These are phyloP conservation scores for Agaricus sinodeliciosus DNA, from an alignment of 768 basidiomycete genomes.

Conservation along the genomic window DNA sequence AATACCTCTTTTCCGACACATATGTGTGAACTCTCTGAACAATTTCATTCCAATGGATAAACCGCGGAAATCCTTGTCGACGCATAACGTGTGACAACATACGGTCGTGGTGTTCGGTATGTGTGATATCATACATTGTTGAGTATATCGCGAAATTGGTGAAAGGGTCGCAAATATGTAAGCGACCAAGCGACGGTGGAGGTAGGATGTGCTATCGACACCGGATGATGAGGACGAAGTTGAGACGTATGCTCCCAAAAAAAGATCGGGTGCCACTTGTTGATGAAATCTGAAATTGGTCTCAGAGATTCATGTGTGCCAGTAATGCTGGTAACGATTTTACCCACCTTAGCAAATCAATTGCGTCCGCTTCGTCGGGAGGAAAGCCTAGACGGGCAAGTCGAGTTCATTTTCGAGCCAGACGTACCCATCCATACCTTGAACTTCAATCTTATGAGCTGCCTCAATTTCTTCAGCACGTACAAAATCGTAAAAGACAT, in stretches of 20 bases:
- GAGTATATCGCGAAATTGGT: background rate
- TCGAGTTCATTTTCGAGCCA: too few species aligned
- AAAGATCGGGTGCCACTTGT: constrained; percentile 1
- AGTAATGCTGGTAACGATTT: too few species aligned
- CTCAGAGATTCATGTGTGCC: too few species aligned
- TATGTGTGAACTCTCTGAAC: background rate
- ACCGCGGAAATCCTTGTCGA: constrained; percentile 2
- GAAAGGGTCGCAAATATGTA: constrained; percentile 4
- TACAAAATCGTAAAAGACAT: constrained; percentile 4
- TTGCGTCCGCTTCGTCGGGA: constrained; percentile 2
- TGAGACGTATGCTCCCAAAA: background rate
- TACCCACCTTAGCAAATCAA: background rate
- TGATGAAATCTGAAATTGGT: constrained; percentile 1
- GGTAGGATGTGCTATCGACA: too few species aligned
- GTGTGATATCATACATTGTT: background rate
- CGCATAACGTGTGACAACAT: constrained; percentile 1
- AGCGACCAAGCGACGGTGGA: constrained; percentile 1
- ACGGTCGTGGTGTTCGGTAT: background rate
- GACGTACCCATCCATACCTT: background rate
- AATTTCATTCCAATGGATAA: background rate
- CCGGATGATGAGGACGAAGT: background rate
- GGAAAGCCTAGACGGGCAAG: constrained; percentile 1
- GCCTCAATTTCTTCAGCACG: background rate
- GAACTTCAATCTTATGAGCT: constrained; percentile 2
- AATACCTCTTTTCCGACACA: background rate